Evolutionary conservation across 225 moss, liverwort and hornwort genomes (phyloP).

Genomic region (Rhytidiadelphus loreus): DNA sequence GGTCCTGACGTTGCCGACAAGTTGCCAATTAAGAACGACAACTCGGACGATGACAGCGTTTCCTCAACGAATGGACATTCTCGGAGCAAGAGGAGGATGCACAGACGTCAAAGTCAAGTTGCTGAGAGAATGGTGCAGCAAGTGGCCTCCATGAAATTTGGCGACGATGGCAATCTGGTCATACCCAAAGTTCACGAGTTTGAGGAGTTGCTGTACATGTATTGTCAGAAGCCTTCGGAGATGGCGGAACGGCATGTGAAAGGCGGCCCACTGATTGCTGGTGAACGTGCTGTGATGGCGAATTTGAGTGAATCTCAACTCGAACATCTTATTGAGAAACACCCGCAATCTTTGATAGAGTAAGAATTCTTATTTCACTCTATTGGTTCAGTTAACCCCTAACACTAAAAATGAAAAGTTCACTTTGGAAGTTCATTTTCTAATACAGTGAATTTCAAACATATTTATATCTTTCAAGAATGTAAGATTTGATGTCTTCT

Average conservation of each 20-base stretch:
- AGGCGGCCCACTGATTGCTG: constrained; percentile 62
- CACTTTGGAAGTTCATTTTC: neutral
- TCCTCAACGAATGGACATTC: neutral
- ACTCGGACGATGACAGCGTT: constrained; percentile 1
- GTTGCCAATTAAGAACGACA: neutral
- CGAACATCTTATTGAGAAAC: constrained; percentile 32
- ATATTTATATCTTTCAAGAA: neutral
- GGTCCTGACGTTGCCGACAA: neutral
- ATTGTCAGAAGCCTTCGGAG: constrained; percentile 85
- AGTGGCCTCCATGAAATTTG: neutral
- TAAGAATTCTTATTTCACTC: neutral
- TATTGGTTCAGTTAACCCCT: neutral
- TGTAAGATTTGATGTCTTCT: neutral
- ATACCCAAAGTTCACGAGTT: constrained; percentile 57
- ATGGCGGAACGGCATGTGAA: constrained; percentile 69
- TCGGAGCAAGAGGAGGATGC: constrained; percentile 1
- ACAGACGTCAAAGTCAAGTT: constrained; percentile 6
- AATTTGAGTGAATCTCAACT: constrained; percentile 92
- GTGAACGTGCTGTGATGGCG: constrained; percentile 75
- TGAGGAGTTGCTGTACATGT: constrained; percentile 72
- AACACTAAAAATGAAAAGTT: neutral
- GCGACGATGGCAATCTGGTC: neutral
- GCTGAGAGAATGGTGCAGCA: neutral
- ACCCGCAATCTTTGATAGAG: constrained; percentile 71
- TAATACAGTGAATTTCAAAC: neutral